Conservation (phyloP, 2,329 filamentous ascomycete genomes). For the Arthrobotrys iridis region DNA sequence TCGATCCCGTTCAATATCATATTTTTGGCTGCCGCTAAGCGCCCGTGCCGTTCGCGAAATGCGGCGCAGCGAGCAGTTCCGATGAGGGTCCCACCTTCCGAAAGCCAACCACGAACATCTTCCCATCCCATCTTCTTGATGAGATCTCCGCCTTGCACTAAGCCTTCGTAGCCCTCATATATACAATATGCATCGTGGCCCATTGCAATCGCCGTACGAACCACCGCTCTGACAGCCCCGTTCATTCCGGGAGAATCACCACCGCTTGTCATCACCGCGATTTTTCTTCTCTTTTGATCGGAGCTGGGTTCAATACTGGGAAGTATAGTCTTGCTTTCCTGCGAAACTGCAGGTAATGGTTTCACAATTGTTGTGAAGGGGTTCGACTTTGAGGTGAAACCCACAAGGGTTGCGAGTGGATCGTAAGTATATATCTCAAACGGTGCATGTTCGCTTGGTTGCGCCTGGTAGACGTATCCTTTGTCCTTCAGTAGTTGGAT, state of each 20-base stretch:
- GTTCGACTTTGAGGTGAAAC: slow-evolving; percentile 58
- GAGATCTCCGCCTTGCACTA: slow-evolving; percentile 87
- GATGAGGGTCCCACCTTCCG: slow-evolving; percentile 93
- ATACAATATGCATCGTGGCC: slow-evolving; percentile 81
- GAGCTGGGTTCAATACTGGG: slow-evolving; percentile 13
- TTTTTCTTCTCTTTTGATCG: slow-evolving; percentile 68
- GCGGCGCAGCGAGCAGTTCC: slow-evolving; percentile 92
- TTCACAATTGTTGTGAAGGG: slow-evolving; percentile 54
- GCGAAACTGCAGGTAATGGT: slow-evolving; percentile 4
- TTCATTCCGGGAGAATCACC: slow-evolving; percentile 97
- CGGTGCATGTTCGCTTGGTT: slow-evolving; percentile 56
- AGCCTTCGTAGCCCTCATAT: slow-evolving; percentile 94
- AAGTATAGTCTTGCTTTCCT: slow-evolving; percentile 1
- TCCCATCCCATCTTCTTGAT: slow-evolving; percentile 91
- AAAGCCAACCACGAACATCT: slow-evolving; percentile 92
- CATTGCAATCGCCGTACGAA: slow-evolving; percentile 88
- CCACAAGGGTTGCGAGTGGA: slow-evolving; percentile 58
- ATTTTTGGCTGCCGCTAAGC: slow-evolving; percentile 88
- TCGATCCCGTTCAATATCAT: slow-evolving; percentile 93
- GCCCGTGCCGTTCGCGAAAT: slow-evolving; percentile 88
- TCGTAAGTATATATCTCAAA: slow-evolving; percentile 58
- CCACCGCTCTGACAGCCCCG: slow-evolving; percentile 85
- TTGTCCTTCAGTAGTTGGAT: slow-evolving; percentile 54
- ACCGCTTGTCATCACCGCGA: slow-evolving; percentile 93
- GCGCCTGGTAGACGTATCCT: slow-evolving; percentile 55